phyloP scores from a whole-genome alignment of 2,329 filamentous ascomycete species.

The Pyricularia pennisetigena region DNA sequence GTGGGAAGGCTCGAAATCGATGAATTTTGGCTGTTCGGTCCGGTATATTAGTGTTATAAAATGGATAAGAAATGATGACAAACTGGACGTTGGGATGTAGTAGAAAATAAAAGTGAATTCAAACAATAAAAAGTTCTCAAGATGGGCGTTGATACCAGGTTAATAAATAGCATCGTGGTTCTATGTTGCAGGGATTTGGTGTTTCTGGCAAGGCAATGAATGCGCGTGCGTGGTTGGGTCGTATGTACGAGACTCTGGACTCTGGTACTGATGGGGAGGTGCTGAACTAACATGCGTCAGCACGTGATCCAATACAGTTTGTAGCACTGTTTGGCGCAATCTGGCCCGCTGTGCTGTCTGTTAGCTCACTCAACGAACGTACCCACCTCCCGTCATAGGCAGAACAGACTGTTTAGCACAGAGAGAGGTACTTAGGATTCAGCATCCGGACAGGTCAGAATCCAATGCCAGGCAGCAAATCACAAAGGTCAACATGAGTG shows the following conservation, averaged over 20 bases:
- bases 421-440: background rate
- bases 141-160: background rate
- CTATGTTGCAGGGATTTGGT: no score
- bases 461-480: background rate
- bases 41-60: background rate
- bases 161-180: no score
- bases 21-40: background rate
- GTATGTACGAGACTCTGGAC: no score
- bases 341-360: background rate
- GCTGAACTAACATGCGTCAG: background rate
- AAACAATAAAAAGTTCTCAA: background rate
- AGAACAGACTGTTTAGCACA: background rate
- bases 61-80: no score
- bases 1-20: background rate
- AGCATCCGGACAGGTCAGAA: background rate
- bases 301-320: background rate
- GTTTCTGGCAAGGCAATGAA: background rate
- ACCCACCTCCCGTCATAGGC: background rate
- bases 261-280: no score
- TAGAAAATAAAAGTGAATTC: background rate
- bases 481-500: constrained; percentile 9
- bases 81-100: background rate
- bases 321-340: background rate
- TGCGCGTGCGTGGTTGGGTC: no score
- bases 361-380: background rate